A percentile compares a stretch with the other conserved stretches of the same genome.
phyloP scores from a whole-genome alignment of 495 filamentous ascomycete genomes.

The Penicillium coprophilum region DNA sequence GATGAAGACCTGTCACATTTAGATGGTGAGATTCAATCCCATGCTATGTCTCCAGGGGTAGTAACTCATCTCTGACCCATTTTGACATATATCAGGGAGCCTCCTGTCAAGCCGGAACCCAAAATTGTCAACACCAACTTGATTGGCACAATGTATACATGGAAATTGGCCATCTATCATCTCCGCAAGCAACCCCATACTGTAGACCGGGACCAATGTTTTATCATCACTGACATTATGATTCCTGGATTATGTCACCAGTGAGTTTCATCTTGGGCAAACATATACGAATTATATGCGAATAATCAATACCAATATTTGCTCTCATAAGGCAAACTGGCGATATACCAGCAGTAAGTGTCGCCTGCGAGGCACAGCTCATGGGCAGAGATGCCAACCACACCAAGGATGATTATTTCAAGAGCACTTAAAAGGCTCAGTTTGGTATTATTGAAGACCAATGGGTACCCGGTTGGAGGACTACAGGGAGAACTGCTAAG shows the following conservation, averaged over 20 bases:
- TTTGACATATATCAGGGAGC: background rate
- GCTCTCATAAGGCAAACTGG: background rate
- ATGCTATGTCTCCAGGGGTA: background rate
- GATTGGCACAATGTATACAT: constrained; percentile 14
- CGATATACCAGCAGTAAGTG: constrained; percentile 18
- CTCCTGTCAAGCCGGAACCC: background rate
- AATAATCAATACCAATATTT: background rate
- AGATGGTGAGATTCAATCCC: constrained; percentile 23
- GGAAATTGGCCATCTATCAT: constrained; percentile 46
- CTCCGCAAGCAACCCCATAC: constrained; percentile 37
- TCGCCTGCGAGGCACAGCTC: too few relatives aligned
- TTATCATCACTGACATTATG: constrained; percentile 37
- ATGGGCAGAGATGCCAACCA: constrained; percentile 1
- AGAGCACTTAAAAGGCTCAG: constrained; percentile 21
- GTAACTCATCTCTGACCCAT: background rate
- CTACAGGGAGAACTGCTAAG: constrained; percentile 15
- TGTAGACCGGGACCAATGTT: constrained; percentile 32
- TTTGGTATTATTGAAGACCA: constrained; percentile 22
- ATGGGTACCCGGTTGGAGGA: constrained; percentile 25
- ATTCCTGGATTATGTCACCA: constrained; percentile 33
- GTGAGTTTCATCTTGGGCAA: constrained; percentile 27
- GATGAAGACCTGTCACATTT: constrained; percentile 33
- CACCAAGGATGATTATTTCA: constrained; percentile 19
- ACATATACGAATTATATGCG: constrained; percentile 36
- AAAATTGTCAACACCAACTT: background rate